Evolutionary conservation across 768 basidiomycete species (phyloP).

Genomic region (Tylopilus rubrobrunneus): DNA sequence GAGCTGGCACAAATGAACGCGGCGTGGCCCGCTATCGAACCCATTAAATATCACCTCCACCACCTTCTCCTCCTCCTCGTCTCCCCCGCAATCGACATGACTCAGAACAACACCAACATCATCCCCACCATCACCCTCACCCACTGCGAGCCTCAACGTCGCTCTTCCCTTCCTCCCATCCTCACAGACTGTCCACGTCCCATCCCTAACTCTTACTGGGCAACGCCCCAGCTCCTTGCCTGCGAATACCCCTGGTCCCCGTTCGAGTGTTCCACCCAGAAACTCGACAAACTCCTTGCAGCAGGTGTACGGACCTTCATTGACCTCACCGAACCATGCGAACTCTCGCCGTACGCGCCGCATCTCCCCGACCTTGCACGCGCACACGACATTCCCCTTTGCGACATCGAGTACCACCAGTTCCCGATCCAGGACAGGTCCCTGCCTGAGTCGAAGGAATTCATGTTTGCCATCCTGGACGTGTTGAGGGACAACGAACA

Average conservation of each 20-base stretch:
- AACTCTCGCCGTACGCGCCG: conserved; percentile 62
- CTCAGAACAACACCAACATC: not conserved
- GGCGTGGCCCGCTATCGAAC: conserved; percentile 4
- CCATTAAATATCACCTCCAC: conserved; percentile 10
- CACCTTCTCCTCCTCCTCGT: not conserved
- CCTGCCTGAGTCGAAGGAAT: conserved; percentile 55
- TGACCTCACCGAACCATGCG: conserved; percentile 79
- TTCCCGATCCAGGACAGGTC: conserved; percentile 76
- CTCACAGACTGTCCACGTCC: conserved; percentile 41
- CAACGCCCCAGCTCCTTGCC: conserved; percentile 64
- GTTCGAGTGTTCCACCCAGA: conserved; percentile 49
- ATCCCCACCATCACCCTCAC: conserved; percentile 12
- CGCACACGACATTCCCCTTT: conserved; percentile 51
- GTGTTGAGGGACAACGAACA: conserved; percentile 58
- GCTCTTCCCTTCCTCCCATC: conserved; percentile 17
- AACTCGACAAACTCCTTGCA: conserved; percentile 67
- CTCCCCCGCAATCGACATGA: conserved; percentile 13
- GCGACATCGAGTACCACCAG: conserved; percentile 66
- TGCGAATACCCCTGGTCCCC: conserved; percentile 83
- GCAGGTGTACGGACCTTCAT: conserved; percentile 79
- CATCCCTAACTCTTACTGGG: conserved; percentile 86
- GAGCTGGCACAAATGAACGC: not conserved
- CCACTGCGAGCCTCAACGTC: conserved; percentile 13
- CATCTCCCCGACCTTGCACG: conserved; percentile 51
- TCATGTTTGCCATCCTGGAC: conserved; percentile 55